Conservation (phyloP, 1,284 basidiomycete genomes). For the Pseudozyma sp. region DNA sequence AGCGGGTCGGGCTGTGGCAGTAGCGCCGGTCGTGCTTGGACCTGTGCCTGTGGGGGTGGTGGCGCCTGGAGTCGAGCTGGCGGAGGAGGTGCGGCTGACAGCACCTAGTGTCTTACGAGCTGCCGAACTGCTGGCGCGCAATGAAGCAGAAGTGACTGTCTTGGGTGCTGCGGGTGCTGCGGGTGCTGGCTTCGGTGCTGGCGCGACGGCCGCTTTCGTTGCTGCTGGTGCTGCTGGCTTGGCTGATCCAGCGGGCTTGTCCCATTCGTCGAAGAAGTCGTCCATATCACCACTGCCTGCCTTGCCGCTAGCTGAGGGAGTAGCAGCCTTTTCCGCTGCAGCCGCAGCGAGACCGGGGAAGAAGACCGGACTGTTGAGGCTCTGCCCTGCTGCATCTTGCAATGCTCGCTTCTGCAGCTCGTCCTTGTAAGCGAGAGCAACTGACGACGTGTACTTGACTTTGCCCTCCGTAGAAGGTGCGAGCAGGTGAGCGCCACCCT, state of each 20-base stretch:
- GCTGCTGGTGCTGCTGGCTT: slow-evolving; percentile 37
- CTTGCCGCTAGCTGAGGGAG: slow-evolving; percentile 27
- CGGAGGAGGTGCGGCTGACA: slow-evolving; percentile 51
- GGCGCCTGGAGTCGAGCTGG: slow-evolving; percentile 47
- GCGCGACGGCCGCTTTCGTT: slow-evolving; percentile 33
- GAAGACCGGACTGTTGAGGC: slow-evolving; percentile 58
- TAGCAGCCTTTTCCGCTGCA: slow-evolving; percentile 66
- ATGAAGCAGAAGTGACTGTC: slow-evolving; percentile 58
- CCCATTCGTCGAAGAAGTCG: slow-evolving; percentile 97
- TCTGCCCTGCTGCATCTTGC: slow-evolving; percentile 75
- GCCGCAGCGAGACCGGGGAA: slow-evolving; percentile 71
- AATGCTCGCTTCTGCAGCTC: slow-evolving; percentile 85
- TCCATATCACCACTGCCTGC: slow-evolving; percentile 76
- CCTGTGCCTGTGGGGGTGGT: slow-evolving; percentile 47
- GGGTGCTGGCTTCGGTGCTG: slow-evolving; percentile 26
- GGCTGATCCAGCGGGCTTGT: slow-evolving; percentile 75
- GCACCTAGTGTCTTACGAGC: slow-evolving; percentile 47
- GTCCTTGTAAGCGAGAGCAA: slow-evolving; percentile 90
- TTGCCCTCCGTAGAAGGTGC: slow-evolving; percentile 80
- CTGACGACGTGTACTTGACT: slow-evolving; percentile 86
- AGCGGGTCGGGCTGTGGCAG: slow-evolving; percentile 40
- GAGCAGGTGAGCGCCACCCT: slow-evolving; percentile 81
- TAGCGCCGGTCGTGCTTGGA: slow-evolving; percentile 24
- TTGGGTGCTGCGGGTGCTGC: slow-evolving; percentile 45
- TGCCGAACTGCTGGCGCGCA: slow-evolving; percentile 48